Base-by-base conservation (phyloP, 805 yeast species). In the Dipodascopsis uninucleata region DNA sequence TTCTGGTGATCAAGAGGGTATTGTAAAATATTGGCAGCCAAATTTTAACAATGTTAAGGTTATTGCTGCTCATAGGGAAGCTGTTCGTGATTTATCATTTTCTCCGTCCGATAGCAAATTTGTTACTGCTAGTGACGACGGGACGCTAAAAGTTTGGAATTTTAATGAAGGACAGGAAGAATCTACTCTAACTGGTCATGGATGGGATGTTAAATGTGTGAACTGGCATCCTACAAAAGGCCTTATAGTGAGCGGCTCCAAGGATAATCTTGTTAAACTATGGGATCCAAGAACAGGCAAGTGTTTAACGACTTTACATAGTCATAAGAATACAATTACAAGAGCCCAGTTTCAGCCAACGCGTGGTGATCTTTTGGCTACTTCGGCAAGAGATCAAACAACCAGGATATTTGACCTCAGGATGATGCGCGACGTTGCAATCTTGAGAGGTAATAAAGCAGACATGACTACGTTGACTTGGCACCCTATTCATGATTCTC, bases 121-220 rank as follows among this genome's bases (percentile, higher is more conserved):
- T 65, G 85, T 88, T n/a, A 85, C 95, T 1, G 85, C 94, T 55
- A 84, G 95, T 16, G 99, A 93, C 66, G 99, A 93, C 65, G 83
- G 87, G 40, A 75, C 82, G 4, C 70, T 90, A 49, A 94, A 93
- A 62, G 81, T 93, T 29, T 93, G 97, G 97, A 86, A 89, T 66
- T 93, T 93, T 67, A 82, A 85, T 60, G 85, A 83, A 60, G 93
- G 93, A 28, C 70, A 75, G 47, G 93, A 86, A 56, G 99, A 93
- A 61, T 68, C 85, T 37, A 72, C 78, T 0, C 70, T 93, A 43
- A 74, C 79, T 20, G 97, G 97, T 1, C 99, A 93, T 66, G 96
- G 94, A 63, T 93, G 99, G 99, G 99, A 93, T 66, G 97, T 93
- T 18, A 93, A 93, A 62, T 79, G 89, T 43, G 85, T 94, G 42